A percentile compares a stretch with the other conserved stretches of the same genome.
Conservation (phyloP, 2,329 filamentous ascomycete genomes). For the Phoma sp. region DNA sequence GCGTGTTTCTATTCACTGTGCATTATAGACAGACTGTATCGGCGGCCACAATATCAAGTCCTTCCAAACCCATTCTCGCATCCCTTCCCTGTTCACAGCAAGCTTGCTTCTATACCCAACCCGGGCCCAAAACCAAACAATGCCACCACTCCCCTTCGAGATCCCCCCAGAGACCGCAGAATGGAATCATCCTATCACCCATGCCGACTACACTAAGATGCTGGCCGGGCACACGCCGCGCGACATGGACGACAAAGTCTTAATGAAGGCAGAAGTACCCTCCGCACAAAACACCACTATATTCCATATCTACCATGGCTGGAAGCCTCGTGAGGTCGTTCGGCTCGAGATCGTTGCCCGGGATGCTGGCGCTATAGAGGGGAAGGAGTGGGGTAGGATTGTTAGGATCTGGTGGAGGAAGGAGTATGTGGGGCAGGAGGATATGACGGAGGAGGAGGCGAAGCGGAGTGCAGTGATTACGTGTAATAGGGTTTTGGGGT, state of each 20-base stretch:
- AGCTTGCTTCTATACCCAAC: neutral
- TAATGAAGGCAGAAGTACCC: constrained; percentile 10
- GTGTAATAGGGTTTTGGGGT: constrained; percentile 17
- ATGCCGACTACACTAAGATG: constrained; percentile 19
- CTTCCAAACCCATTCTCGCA: neutral
- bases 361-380: constrained; percentile 17
- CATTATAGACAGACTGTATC: neutral
- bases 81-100: neutral
- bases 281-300: constrained; percentile 4
- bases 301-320: constrained; percentile 14
- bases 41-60: neutral
- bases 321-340: constrained; percentile 8
- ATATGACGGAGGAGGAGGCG: constrained; percentile 17
- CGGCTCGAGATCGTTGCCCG: constrained; percentile 13
- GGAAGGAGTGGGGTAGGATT: constrained; percentile 21
- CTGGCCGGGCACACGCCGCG: constrained; percentile 13
- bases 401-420: constrained; percentile 19
- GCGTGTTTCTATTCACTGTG: neutral
- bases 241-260: constrained; percentile 17
- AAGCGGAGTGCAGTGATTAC: constrained; percentile 14
- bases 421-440: constrained; percentile 2
- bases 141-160: constrained; percentile 10
- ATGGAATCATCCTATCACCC: constrained; percentile 17
- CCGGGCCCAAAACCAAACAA: neutral
- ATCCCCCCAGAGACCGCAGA: constrained; percentile 13